Conservation (phyloP, 805 yeast species). For the Kluyveromyces aestuarii region DNA sequence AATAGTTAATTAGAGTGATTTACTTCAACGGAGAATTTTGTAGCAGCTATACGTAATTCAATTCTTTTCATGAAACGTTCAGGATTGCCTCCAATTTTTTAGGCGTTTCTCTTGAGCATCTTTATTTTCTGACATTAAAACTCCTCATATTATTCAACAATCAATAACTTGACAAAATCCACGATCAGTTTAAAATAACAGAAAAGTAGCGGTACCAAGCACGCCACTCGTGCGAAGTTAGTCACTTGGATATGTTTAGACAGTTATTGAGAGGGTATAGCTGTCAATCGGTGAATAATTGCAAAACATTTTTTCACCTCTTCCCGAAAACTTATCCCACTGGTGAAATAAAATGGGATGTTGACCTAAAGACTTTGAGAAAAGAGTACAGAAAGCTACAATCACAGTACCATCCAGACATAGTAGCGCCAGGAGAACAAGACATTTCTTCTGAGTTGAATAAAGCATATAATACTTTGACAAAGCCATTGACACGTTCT, state of each 20-base stretch:
- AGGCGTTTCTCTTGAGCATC: too few relatives aligned
- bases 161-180: neutral
- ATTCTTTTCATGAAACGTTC: too few relatives aligned
- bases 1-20: too few relatives aligned
- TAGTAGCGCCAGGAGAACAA: slow-evolving; percentile 22
- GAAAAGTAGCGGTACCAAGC: neutral
- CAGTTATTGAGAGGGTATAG: neutral
- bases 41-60: too few relatives aligned
- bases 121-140: too few relatives aligned
- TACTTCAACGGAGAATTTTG: too few relatives aligned
- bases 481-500: slow-evolving; percentile 62
- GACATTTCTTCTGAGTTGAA: slow-evolving; percentile 48
- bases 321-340: slow-evolving; percentile 71
- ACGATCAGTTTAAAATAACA: too few relatives aligned
- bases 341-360: slow-evolving; percentile 58
- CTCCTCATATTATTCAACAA: too few relatives aligned
- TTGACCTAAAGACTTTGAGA: slow-evolving; percentile 50
- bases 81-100: too few relatives aligned
- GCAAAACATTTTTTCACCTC: slow-evolving; percentile 40
- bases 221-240: neutral
- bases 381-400: slow-evolving; percentile 71
- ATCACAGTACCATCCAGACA: slow-evolving; percentile 76
- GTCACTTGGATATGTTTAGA: neutral
- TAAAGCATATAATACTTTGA: slow-evolving; percentile 65
- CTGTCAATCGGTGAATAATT: neutral